A percentile compares a stretch with the other conserved stretches of the same genome.
These are phyloP conservation scores for Scedosporium apiospermum DNA, from an alignment of 2,329 filamentous ascomycete genomes.

Conservation along the genomic window DNA sequence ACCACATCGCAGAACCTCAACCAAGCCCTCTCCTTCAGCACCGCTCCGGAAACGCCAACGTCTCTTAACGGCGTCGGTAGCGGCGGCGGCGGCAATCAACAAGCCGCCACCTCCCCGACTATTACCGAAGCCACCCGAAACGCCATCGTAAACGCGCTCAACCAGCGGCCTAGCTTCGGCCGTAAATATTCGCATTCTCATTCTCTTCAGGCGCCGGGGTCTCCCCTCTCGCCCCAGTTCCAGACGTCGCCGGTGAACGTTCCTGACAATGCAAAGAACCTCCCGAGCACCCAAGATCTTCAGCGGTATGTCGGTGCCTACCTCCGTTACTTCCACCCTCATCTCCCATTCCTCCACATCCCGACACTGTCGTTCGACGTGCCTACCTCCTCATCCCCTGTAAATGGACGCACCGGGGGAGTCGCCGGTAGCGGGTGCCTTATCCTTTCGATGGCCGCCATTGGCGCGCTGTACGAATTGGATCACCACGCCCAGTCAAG, in stretches of 20 bases:
- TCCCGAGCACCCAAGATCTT: constrained; percentile 77
- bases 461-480: constrained; percentile 76
- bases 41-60: constrained; percentile 62
- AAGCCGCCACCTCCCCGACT: constrained; percentile 49
- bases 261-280: constrained; percentile 41
- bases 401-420: constrained; percentile 49
- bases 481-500: constrained; percentile 64
- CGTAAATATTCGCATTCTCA: constrained; percentile 45
- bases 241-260: constrained; percentile 37
- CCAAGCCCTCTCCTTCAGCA: constrained; percentile 53
- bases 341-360: constrained; percentile 89
- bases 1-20: constrained; percentile 48
- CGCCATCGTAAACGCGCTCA: constrained; percentile 50
- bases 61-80: constrained; percentile 53
- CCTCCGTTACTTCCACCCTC: constrained; percentile 85
- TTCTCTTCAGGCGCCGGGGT: constrained; percentile 42
- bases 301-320: constrained; percentile 88
- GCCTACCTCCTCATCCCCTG: constrained; percentile 51
- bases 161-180: constrained; percentile 44
- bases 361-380: constrained; percentile 86
- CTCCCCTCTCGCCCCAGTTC: constrained; percentile 44
- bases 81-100: constrained; percentile 27
- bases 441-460: constrained; percentile 72
- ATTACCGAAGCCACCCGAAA: constrained; percentile 56
- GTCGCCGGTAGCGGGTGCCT: constrained; percentile 77